Conservation (phyloP, 257 asterid genomes). For the Nicotiana paniculata region DNA sequence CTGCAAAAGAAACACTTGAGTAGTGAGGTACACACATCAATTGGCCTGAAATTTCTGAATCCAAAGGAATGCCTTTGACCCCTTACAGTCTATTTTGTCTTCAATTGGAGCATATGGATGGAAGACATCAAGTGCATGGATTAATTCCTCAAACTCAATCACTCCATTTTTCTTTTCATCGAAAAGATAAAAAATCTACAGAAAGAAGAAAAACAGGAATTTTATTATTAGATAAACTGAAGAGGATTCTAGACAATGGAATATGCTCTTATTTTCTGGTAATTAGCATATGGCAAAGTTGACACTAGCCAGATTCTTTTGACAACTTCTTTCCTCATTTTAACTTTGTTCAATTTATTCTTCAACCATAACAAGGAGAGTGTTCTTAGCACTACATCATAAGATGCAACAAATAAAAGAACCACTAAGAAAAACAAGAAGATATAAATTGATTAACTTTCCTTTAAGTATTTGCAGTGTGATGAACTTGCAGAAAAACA, state of each 20-base stretch:
- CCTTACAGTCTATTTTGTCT: conserved; percentile 64
- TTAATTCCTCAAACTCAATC: conserved; percentile 73
- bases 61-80: neutral
- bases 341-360: neutral
- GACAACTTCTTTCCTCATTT: neutral
- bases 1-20: conserved; percentile 16
- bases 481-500: too few relatives aligned
- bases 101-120: conserved; percentile 68
- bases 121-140: conserved; percentile 64
- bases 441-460: too few relatives aligned
- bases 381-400: neutral
- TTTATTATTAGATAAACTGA: neutral
- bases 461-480: too few relatives aligned
- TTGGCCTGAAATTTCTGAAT: neutral
- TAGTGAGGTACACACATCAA: neutral
- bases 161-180: conserved; percentile 79
- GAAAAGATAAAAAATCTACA: conserved; percentile 66
- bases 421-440: too few relatives aligned
- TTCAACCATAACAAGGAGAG: neutral
- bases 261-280: too few relatives aligned
- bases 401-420: too few relatives aligned
- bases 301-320: neutral
- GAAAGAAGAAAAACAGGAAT: neutral
- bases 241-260: too few relatives aligned
- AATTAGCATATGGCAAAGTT: neutral